A percentile compares a stretch with the other conserved stretches of the same genome.
These are phyloP conservation scores for Apium graveolens DNA, from an alignment of 129 eudicot genomes.

Conservation along the genomic window DNA sequence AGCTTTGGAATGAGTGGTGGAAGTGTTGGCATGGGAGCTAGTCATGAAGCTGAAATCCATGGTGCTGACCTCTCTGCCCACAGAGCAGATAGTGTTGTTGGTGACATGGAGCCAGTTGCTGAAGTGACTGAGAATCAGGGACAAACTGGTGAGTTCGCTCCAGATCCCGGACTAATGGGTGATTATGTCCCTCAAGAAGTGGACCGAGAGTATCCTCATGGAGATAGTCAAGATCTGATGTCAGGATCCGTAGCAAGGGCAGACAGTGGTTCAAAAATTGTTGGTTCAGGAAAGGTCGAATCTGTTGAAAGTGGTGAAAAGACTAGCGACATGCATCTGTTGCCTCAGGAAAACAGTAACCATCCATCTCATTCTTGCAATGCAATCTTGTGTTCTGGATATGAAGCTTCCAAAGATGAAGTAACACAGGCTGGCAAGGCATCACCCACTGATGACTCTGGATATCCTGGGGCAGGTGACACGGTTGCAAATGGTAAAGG, in stretches of 20 bases:
- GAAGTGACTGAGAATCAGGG: slow-evolving; percentile 90
- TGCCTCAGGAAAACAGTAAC: slow-evolving; percentile 49
- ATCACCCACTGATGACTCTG: slow-evolving; percentile 60
- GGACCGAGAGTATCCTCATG: slow-evolving; percentile 71
- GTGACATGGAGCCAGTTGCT: slow-evolving; percentile 78
- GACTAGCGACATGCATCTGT: slow-evolving; percentile 45
- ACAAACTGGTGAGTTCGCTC: slow-evolving; percentile 70
- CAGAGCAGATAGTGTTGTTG: slow-evolving; percentile 67
- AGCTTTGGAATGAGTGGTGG: slow-evolving; percentile 87
- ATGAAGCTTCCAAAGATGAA: slow-evolving; percentile 82
- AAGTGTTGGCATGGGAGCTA: slow-evolving; percentile 97
- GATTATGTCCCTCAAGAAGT: slow-evolving; percentile 81
- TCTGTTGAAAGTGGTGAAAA: slow-evolving; percentile 91
- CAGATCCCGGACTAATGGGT: slow-evolving; percentile 66
- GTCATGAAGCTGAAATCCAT: slow-evolving; percentile 96
- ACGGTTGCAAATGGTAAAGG: slow-evolving; percentile 54
- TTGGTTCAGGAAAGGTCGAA: slow-evolving; percentile 74
- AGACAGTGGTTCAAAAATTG: slow-evolving; percentile 86
- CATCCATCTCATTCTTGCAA: slow-evolving; percentile 92
- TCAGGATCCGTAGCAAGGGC: slow-evolving; percentile 64
- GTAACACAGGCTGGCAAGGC: slow-evolving; percentile 71
- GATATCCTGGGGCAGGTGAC: slow-evolving; percentile 41
- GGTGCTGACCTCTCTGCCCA: slow-evolving; percentile 62
- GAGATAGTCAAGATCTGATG: slow-evolving; percentile 65
- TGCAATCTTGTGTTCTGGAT: slow-evolving; percentile 70